Conservation (phyloP, 2,329 filamentous ascomycete genomes). For the Colletotrichum phormii region DNA sequence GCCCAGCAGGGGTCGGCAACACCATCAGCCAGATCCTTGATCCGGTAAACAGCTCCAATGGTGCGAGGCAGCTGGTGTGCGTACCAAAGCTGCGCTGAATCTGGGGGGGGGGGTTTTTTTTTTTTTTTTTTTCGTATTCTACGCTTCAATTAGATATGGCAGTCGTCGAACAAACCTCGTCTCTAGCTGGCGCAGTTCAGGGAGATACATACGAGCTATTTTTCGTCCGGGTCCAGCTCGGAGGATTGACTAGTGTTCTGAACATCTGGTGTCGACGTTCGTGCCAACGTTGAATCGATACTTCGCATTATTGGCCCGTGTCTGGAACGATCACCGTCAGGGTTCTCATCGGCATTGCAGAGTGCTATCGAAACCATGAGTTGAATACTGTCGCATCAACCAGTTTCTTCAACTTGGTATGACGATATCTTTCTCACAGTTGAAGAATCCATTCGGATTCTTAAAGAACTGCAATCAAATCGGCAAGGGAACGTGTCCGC, state of each 20-base stretch:
- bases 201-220: neutral
- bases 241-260: neutral
- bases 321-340: constrained; percentile 19
- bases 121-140: neutral
- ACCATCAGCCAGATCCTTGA: constrained; percentile 18
- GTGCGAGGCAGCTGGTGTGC: neutral
- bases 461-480: neutral
- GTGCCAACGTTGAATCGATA: neutral
- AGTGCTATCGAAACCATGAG: neutral
- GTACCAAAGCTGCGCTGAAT: constrained; percentile 8
- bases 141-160: neutral
- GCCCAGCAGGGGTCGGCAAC: constrained; percentile 25
- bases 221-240: neutral
- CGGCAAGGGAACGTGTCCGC: neutral
- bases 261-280: neutral
- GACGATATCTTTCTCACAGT: neutral
- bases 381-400: neutral
- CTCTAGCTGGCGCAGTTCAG: neutral
- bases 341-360: neutral
- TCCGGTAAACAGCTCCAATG: constrained; percentile 4
- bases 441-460: neutral
- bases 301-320: constrained; percentile 13
- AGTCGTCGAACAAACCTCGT: neutral
- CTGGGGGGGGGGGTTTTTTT: no score
- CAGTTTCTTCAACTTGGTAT: neutral